Percentiles rank a stretch among this genome's conserved stretches.
These are phyloP conservation scores for Zymoseptoria ardabiliae DNA, from an alignment of 2,329 filamentous ascomycete genomes.

Conservation along the genomic window DNA sequence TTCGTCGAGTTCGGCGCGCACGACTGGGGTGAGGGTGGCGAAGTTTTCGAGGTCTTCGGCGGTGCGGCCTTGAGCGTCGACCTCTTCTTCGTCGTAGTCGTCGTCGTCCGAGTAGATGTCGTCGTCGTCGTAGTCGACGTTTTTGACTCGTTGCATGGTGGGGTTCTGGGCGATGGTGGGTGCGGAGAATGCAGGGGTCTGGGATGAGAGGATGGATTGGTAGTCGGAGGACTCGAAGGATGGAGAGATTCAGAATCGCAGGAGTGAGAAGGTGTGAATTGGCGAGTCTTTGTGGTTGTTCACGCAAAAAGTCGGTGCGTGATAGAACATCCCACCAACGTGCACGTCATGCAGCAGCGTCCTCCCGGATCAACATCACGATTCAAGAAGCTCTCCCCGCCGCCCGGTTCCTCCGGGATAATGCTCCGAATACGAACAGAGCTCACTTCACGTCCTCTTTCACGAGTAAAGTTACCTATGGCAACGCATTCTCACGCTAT, in stretches of 20 bases:
- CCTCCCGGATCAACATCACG: background rate
- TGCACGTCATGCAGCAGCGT: background rate
- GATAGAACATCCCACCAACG: background rate
- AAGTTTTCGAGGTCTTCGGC: constrained; percentile 34
- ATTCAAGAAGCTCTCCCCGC: background rate
- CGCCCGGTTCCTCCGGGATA: background rate
- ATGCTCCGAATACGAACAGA: background rate
- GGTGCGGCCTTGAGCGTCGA: constrained; percentile 29
- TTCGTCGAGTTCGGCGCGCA: constrained; percentile 29
- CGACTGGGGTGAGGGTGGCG: constrained; percentile 26
- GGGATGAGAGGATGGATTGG: background rate
- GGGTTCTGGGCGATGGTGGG: background rate
- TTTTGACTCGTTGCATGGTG: constrained; percentile 39
- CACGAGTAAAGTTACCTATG: background rate
- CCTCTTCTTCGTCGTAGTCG: constrained; percentile 36
- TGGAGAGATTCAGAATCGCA: background rate
- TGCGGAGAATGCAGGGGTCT: background rate
- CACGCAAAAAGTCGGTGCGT: background rate
- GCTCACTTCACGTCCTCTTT: background rate
- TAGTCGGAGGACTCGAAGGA: background rate
- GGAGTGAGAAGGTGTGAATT: background rate
- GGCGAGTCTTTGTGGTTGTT: background rate
- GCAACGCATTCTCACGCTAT: too few relatives aligned
- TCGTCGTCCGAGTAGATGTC: constrained; percentile 48
- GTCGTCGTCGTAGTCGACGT: constrained; percentile 43